Conservation (phyloP, 2,329 filamentous ascomycete genomes). For the Niveomyces coronatus region DNA sequence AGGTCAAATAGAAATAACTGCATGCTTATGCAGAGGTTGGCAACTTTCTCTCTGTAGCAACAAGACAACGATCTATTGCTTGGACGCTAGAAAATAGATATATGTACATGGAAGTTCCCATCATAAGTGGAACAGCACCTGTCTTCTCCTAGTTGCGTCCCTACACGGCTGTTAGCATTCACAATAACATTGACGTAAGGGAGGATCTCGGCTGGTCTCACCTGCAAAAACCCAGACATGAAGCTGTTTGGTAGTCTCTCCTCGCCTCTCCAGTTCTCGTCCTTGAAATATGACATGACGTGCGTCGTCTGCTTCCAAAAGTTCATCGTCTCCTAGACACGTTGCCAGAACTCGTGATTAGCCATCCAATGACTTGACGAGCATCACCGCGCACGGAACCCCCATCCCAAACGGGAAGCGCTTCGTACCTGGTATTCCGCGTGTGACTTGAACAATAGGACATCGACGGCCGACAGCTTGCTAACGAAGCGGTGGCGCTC, state of each 20-base stretch:
- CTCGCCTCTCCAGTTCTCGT: slow-evolving; percentile 68
- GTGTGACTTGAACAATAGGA: slow-evolving; percentile 82
- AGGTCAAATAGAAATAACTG: too few species aligned
- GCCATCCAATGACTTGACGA: too few species aligned
- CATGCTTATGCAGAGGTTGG: too few species aligned
- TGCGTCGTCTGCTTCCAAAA: slow-evolving; percentile 98
- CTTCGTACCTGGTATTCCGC: slow-evolving; percentile 81
- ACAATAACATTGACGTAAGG: background rate
- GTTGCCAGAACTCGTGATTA: background rate
- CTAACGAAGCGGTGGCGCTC: slow-evolving; percentile 90
- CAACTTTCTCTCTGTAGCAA: too few species aligned
- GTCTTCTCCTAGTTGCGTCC: slow-evolving; percentile 43
- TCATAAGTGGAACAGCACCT: slow-evolving; percentile 13
- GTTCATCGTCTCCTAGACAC: slow-evolving; percentile 82
- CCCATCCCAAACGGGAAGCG: too few species aligned
- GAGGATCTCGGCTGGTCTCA: slow-evolving; percentile 31
- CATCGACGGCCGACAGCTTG: slow-evolving; percentile 79
- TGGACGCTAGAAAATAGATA: slow-evolving; percentile 20
- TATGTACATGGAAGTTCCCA: slow-evolving; percentile 20
- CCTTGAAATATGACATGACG: slow-evolving; percentile 92
- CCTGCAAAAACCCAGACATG: slow-evolving; percentile 92
- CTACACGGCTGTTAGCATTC: slow-evolving; percentile 23
- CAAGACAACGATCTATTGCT: slow-evolving; percentile 7
- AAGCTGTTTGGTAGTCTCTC: slow-evolving; percentile 77
- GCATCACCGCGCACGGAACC: too few species aligned